Evolutionary conservation across 2,329 filamentous ascomycete species (phyloP), one percentile per base, ranked within the genome.

Genomic region (Trichoderma koningiopsis): DNA sequence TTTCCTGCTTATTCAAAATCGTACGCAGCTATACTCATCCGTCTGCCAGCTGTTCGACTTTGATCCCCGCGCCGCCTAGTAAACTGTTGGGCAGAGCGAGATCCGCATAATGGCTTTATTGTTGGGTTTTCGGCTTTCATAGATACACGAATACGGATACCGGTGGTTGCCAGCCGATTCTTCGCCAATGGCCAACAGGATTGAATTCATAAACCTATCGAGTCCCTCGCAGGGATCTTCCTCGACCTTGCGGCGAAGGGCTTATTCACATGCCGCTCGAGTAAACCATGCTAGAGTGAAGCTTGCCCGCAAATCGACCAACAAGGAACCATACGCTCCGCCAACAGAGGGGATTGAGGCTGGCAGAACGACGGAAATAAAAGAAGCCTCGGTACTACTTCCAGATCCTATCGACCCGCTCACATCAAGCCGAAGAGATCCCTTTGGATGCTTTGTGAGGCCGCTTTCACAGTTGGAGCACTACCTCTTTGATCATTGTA

Each of bases 401-500:
- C 47, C 31, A 3, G 22, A 53, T 19, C 60, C 47, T n/a, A 22
- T 63, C 5, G 14, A 37, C 53, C 60, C 29, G n/a, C 29, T 63
- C 31, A 53, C 60, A 40, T 63, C 60, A 8, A 63, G 27, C n/a
- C 31, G 47, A 3, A 33, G 47, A 22, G 60, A 63, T 22, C 47
- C 22, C 4, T 63, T 63, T 53, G 31, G 31, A 29, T 53, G 31
- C 22, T 55, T 63, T 63, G 60, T 22, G 3, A 63, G 47, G 8
- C 31, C 47, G 5, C 47, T 63, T 37, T 63, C 60, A 35, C 31
- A 31, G 2, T n/a, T 63, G 29, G 60, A 63, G 43, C 31, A 63
- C 14, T 63, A 53, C 60, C 47, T 63, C 14, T 63, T 63, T 53
- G 47, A 63, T 3, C 47, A 63, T 16, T 63, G 60, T 63, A 63